Evolutionary conservation across 768 basidiomycete genomes (phyloP), one percentile per base, ranked within the genome.

Genomic region (Boletus eberwhitei): DNA sequence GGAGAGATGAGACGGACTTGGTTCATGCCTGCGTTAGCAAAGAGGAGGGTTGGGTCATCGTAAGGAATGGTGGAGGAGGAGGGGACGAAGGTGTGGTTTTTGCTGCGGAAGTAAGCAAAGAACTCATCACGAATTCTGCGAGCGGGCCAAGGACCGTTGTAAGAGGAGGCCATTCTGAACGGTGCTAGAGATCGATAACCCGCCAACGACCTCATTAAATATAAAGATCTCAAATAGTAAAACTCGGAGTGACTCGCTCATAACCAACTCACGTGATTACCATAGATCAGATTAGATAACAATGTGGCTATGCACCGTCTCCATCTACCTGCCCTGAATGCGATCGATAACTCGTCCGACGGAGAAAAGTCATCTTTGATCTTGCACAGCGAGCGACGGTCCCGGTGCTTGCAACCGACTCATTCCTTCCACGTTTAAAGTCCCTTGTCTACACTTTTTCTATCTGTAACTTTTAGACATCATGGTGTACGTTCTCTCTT

Each of bases 21-120:
- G 68, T 94, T 94, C 92, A 94, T 96, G 55, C 97, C 97, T 59
- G 96, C 96, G 78, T 99, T 99, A 54, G 94, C 93, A 64, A 99
- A 99, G 52, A 98, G 84, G 36, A 99, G 79, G 16, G 97, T 98
- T 3, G 96, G 96, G 74, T 98, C 97, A 55, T 98, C 97, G 70
- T 91, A 98, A 2, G 97, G 97, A 59, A 99, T 89, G 37, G 94
- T 96, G 2, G 90, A 80, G 3, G 93, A 95, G 31, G 91, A 94
- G 8, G 88, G 88, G 50, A 94, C 90, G 68, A 91, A 96, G 22
- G 88, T 86, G 71, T 99, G 97, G 59, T 82, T 79, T 61, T 83
- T 84, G 42, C 78, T 75, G 53, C 78, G 78, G 74, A 98, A 99
- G 75, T 84, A 98, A 59, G 88, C 78, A 73, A 98, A 93, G 77